phyloP scores from a whole-genome alignment of 73 alveolate species.

The Tetrahymena thermophila region DNA sequence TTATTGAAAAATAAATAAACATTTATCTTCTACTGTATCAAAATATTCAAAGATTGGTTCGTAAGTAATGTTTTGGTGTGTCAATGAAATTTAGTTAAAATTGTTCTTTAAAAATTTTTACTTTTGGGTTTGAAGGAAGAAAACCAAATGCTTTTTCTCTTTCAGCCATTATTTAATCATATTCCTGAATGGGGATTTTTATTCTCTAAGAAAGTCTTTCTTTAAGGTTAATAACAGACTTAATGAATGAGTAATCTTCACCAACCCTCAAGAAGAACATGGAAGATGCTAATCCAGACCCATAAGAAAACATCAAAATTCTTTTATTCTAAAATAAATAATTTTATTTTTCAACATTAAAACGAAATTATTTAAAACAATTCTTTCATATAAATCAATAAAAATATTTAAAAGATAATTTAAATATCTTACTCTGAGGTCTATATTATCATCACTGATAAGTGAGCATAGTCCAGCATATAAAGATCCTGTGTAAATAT shows the following conservation, averaged over 20 bases:
- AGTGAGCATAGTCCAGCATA: conserved; percentile 74
- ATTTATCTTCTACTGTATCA: neutral
- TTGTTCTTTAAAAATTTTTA: neutral
- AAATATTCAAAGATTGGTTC: too few relatives aligned
- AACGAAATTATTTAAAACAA: too few relatives aligned
- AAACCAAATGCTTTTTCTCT: neutral
- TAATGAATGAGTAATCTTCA: neutral
- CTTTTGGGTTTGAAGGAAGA: neutral
- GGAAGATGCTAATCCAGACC: conserved; percentile 97
- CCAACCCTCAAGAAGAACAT: conserved; percentile 59
- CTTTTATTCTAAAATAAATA: conserved; percentile 45
- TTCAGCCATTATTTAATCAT: neutral
- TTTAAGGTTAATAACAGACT: neutral
- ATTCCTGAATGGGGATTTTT: neutral
- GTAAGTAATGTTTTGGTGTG: too few relatives aligned
- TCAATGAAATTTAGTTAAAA: too few relatives aligned
- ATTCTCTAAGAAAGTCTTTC: neutral
- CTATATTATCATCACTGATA: conserved; percentile 61
- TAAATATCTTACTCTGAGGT: conserved; percentile 35
- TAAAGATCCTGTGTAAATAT: conserved; percentile 89
- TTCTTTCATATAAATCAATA: too few relatives aligned
- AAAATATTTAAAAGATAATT: neutral
- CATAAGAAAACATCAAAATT: conserved; percentile 90
- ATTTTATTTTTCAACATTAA: too few relatives aligned
- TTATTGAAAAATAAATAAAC: too few relatives aligned